Conservation (phyloP, 2,329 filamentous ascomycete species). For the Colletotrichum sp. region DNA sequence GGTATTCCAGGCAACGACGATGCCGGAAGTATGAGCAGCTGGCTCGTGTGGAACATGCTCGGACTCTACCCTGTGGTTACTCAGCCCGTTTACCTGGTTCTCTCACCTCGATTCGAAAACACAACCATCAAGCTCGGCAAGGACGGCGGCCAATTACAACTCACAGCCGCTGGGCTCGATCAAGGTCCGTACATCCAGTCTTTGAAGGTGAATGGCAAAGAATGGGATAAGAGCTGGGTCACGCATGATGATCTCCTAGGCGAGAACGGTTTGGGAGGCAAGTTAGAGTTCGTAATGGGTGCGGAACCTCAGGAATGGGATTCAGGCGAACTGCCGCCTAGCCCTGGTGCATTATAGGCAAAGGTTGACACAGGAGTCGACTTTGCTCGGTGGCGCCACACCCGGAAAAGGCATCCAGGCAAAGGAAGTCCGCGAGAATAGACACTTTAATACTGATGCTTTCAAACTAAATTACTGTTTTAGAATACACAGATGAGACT, state of each 20-base stretch:
- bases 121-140: conserved; percentile 54
- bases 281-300: conserved; percentile 53
- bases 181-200: conserved; percentile 57
- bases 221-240: conserved; percentile 61
- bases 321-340: conserved; percentile 53
- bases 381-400: background rate
- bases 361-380: too few relatives aligned
- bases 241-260: conserved; percentile 53
- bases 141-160: conserved; percentile 40
- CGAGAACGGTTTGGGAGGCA: conserved; percentile 40
- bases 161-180: conserved; percentile 48
- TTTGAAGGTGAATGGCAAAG: conserved; percentile 55
- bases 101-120: conserved; percentile 52
- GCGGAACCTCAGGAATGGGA: conserved; percentile 38
- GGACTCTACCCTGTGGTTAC: conserved; percentile 62
- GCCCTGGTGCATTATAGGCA: conserved; percentile 36
- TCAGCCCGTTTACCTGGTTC: conserved; percentile 60
- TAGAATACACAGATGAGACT: background rate
- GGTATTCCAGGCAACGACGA: conserved; percentile 65
- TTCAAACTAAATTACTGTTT: too few relatives aligned
- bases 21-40: conserved; percentile 64
- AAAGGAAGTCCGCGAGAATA: background rate
- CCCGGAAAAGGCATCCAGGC: background rate
- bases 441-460: background rate
- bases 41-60: conserved; percentile 60